Evolutionary conservation across 2,329 filamentous ascomycete genomes (phyloP).

Genomic region (Ophiostoma quercus): DNA sequence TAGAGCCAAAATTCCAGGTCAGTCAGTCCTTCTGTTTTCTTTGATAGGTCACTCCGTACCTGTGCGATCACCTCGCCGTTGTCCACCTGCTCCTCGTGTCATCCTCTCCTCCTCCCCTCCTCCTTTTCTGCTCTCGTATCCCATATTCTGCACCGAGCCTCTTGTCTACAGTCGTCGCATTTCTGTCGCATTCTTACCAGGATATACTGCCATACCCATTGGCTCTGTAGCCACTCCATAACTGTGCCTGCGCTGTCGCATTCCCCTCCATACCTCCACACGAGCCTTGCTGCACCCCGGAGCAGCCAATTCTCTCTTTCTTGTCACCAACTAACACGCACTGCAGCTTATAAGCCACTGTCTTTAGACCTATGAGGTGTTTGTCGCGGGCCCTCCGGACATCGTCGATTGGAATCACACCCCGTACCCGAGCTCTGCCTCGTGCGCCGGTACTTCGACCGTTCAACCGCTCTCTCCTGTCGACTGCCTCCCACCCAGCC

Average conservation of each 20-base stretch:
- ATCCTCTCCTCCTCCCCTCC: neutral
- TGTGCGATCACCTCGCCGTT: neutral
- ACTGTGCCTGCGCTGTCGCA: neutral
- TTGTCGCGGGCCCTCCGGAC: neutral
- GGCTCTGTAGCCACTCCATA: neutral
- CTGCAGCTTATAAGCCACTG: neutral
- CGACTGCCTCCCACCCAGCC: neutral
- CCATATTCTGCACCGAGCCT: neutral
- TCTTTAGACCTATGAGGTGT: slow-evolving; percentile 3
- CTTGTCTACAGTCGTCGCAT: neutral
- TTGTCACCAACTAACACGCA: neutral
- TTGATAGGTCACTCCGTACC: neutral
- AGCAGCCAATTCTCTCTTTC: neutral
- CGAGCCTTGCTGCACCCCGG: neutral
- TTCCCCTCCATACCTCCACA: neutral
- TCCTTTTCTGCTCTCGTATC: neutral
- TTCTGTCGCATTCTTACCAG: neutral
- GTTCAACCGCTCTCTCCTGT: neutral
- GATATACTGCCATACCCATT: neutral
- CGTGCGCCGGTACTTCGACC: neutral
- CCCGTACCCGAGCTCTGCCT: neutral
- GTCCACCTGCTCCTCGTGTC: neutral
- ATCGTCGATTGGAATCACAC: neutral
- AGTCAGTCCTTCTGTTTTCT: neutral
- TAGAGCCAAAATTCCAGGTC: neutral